Evolutionary conservation across 768 basidiomycete genomes (phyloP).

Genomic region (Suillus brevipes): DNA sequence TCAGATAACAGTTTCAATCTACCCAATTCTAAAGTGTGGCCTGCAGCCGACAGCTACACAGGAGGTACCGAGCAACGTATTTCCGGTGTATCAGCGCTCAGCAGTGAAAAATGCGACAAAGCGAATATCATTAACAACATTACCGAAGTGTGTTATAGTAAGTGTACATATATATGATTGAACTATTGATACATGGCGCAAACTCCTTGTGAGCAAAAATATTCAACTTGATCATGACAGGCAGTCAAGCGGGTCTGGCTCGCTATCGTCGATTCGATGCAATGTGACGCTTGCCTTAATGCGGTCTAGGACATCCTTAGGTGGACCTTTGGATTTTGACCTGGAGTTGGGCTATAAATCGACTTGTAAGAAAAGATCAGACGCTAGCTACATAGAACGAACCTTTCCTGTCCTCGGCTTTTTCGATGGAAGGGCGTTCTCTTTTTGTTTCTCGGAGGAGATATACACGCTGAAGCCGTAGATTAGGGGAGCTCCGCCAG

Average conservation of each 20-base stretch:
- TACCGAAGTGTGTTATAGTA: not conserved
- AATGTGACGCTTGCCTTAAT: constrained; percentile 33
- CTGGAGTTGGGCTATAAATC: constrained; percentile 9
- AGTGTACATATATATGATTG: not conserved
- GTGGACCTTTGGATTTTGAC: constrained; percentile 36
- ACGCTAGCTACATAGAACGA: not conserved
- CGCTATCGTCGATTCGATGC: constrained; percentile 33
- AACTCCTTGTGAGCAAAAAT: not conserved
- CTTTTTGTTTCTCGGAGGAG: constrained; percentile 36
- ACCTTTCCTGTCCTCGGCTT: constrained; percentile 7
- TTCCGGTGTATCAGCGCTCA: not conserved
- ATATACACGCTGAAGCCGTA: not conserved
- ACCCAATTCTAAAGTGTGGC: not conserved
- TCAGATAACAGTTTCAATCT: not conserved
- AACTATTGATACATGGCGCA: not conserved
- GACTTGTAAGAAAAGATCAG: not conserved
- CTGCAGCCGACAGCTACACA: too few relatives aligned
- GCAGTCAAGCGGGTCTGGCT: constrained; percentile 49
- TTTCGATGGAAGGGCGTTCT: constrained; percentile 26
- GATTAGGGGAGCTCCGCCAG: not conserved
- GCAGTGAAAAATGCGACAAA: not conserved
- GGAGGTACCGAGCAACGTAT: not conserved
- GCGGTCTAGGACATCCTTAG: constrained; percentile 39
- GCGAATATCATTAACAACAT: constrained; percentile 2
- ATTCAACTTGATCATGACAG: constrained; percentile 33